phyloP scores from a whole-genome alignment of 495 filamentous ascomycete genomes.

The Mytilinidion resinicola region DNA sequence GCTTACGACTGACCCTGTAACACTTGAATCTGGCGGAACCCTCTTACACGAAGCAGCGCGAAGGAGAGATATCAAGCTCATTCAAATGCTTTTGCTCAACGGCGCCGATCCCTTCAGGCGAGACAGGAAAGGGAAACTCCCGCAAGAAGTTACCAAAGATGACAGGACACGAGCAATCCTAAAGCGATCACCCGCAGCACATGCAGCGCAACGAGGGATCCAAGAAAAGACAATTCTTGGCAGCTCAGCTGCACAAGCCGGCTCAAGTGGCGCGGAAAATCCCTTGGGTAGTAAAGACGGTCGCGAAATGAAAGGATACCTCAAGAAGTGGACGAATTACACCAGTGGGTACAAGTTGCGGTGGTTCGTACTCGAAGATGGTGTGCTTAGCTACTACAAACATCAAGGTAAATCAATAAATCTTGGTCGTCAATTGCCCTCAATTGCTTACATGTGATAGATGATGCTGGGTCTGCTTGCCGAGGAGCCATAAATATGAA shows the following conservation, averaged over 20 bases:
- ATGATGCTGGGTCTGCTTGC: constrained; percentile 87
- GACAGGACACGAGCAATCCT: constrained; percentile 78
- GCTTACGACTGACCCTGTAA: constrained; percentile 72
- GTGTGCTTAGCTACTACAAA: constrained; percentile 97
- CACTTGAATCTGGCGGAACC: constrained; percentile 72
- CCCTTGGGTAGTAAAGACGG: constrained; percentile 72
- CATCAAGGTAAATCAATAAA: constrained; percentile 60
- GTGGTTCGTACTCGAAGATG: constrained; percentile 97
- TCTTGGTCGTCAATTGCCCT: neutral
- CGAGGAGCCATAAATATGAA: constrained; percentile 98
- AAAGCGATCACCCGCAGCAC: constrained; percentile 90
- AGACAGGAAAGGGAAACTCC: constrained; percentile 89
- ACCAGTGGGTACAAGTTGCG: constrained; percentile 90
- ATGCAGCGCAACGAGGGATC: constrained; percentile 87
- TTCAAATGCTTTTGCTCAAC: constrained; percentile 83
- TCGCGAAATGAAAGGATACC: constrained; percentile 94
- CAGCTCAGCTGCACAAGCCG: constrained; percentile 37
- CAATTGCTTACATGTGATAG: constrained; percentile 37
- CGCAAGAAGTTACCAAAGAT: constrained; percentile 96
- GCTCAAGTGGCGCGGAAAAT: constrained; percentile 51
- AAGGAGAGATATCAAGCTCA: constrained; percentile 73
- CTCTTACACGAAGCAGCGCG: constrained; percentile 90
- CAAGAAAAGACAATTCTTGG: constrained; percentile 95
- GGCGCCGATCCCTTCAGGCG: constrained; percentile 96
- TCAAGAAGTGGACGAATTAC: constrained; percentile 99